These are phyloP conservation scores for Akanthomyces lecanii DNA, from an alignment of 2,329 filamentous ascomycete species.

Conservation along the genomic window DNA sequence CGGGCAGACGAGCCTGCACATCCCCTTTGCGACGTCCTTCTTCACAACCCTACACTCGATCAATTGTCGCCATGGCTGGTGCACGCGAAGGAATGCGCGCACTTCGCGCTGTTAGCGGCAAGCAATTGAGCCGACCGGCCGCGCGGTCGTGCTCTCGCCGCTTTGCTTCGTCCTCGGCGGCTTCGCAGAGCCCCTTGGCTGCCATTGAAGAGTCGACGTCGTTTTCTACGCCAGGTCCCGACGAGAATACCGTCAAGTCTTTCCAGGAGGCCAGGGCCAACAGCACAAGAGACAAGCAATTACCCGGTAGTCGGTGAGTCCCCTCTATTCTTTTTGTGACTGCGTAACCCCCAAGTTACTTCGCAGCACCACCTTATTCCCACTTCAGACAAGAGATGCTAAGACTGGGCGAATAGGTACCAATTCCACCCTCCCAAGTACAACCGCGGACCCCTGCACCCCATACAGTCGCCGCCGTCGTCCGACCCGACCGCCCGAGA, in stretches of 20 bases:
- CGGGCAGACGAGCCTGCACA: background rate
- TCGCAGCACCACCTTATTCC: background rate
- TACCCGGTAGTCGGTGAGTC: conserved; percentile 46
- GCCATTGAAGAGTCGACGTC: conserved; percentile 52
- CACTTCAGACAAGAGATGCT: background rate
- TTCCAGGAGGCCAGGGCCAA: conserved; percentile 38
- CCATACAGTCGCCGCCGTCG: conserved; percentile 80
- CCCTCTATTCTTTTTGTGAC: background rate
- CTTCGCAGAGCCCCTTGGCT: conserved; percentile 32
- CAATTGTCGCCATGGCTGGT: conserved; percentile 35
- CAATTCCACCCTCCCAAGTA: conserved; percentile 93
- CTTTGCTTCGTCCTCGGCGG: conserved; percentile 45
- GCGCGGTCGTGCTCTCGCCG: conserved; percentile 30
- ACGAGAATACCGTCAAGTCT: conserved; percentile 34
- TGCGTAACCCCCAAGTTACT: background rate
- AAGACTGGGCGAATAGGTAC: conserved; percentile 59
- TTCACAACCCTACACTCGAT: conserved; percentile 12
- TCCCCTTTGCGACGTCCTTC: background rate
- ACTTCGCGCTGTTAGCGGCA: conserved; percentile 29
- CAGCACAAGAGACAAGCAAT: conserved; percentile 32
- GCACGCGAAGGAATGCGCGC: conserved; percentile 38
- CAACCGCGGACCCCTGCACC: conserved; percentile 88
- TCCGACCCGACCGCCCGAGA: conserved; percentile 85
- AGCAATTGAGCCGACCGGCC: conserved; percentile 26
- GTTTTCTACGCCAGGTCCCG: conserved; percentile 40